These are phyloP conservation scores for Chiua virens DNA, from an alignment of 768 basidiomycete genomes.

Conservation along the genomic window DNA sequence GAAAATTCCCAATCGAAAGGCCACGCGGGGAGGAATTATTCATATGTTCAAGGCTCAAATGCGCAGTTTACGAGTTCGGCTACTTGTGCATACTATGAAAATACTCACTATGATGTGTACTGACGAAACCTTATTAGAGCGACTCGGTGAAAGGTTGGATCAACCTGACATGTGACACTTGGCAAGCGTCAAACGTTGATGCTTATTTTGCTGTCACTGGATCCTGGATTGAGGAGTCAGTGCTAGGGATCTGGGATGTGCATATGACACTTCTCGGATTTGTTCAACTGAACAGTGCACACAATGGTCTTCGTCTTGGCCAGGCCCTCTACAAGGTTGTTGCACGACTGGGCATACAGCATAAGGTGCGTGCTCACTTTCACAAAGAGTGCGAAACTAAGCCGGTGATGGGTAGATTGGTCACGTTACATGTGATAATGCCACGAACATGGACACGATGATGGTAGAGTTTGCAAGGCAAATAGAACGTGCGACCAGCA, in stretches of 20 bases:
- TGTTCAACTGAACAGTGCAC: constrained; percentile 36
- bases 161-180: constrained; percentile 38
- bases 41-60: too few relatives aligned
- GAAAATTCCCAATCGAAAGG: too few relatives aligned
- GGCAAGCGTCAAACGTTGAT: constrained; percentile 39
- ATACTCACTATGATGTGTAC: too few relatives aligned
- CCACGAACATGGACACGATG: constrained; percentile 38
- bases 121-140: neutral
- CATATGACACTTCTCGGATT: constrained; percentile 21
- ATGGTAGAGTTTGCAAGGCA: constrained; percentile 23
- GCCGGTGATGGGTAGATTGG: constrained; percentile 13
- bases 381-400: too few relatives aligned
- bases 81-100: too few relatives aligned
- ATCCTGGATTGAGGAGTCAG: too few relatives aligned
- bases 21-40: too few relatives aligned
- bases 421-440: constrained; percentile 39
- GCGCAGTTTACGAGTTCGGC: too few relatives aligned
- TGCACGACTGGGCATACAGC: constrained; percentile 22
- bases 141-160: neutral
- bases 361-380: constrained; percentile 22
- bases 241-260: too few relatives aligned
- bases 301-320: constrained; percentile 27
- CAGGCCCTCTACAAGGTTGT: constrained; percentile 38
- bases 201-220: constrained; percentile 32
- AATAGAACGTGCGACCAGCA: too few relatives aligned